Evolutionary conservation across 1,139 yeast species (phyloP).

Genomic region (Groenewaldozyma sp.): DNA sequence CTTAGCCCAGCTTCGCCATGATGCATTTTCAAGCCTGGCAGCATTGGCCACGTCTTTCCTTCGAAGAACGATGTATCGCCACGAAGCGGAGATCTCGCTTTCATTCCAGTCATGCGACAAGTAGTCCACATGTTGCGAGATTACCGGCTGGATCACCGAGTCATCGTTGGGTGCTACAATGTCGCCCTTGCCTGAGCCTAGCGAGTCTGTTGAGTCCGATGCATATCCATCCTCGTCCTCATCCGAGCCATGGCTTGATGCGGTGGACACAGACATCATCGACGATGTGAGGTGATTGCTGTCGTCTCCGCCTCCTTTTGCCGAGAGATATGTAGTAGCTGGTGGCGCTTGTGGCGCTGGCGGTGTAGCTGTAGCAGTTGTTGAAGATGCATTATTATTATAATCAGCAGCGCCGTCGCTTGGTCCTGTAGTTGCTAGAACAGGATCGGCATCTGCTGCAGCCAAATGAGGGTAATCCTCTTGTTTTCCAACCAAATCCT

Average conservation of each 20-base stretch:
- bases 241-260: neutral
- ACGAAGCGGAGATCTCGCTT: constrained; percentile 80
- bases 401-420: neutral
- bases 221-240: constrained; percentile 7
- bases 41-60: constrained; percentile 51
- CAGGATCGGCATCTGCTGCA: neutral
- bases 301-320: neutral
- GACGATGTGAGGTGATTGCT: neutral
- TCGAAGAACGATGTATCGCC: constrained; percentile 84
- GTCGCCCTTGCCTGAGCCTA: constrained; percentile 27
- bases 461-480: constrained; percentile 19
- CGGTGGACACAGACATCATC: constrained; percentile 1
- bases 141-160: constrained; percentile 68
- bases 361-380: neutral
- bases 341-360: constrained; percentile 1
- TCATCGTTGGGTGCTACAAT: constrained; percentile 54
- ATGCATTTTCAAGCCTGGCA: constrained; percentile 70
- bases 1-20: constrained; percentile 88
- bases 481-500: constrained; percentile 17
- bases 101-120: constrained; percentile 95
- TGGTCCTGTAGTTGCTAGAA: constrained; percentile 1
- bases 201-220: constrained; percentile 8
- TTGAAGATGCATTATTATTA: neutral
- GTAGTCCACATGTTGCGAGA: constrained; percentile 87
- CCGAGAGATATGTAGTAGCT: neutral